These are phyloP conservation scores for Vitis labrusca DNA, from an alignment of 164 flowering plant genomes.

Conservation along the genomic window DNA sequence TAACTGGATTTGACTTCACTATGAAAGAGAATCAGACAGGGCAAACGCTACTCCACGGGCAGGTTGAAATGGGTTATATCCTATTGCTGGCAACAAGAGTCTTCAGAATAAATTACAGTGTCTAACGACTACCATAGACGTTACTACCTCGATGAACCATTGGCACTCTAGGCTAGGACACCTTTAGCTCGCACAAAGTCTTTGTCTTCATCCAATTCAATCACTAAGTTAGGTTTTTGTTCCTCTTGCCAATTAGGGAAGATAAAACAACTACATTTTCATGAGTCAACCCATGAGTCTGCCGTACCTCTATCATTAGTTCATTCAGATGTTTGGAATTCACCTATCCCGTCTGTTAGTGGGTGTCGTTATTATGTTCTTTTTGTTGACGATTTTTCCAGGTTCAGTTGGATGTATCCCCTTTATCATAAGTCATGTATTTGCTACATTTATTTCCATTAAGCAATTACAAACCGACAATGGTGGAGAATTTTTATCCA, in stretches of 20 bases:
- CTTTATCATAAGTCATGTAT: not conserved
- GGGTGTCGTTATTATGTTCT: not conserved
- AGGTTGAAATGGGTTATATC: not conserved
- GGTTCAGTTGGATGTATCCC: not conserved
- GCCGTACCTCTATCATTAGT: not conserved
- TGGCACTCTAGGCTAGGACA: not conserved
- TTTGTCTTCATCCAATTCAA: not conserved
- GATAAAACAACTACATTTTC: not conserved
- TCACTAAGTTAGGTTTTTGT: not conserved
- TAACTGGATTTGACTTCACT: not conserved
- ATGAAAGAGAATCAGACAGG: not conserved
- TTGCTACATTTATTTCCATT: not conserved
- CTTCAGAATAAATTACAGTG: not conserved
- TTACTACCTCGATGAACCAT: not conserved
- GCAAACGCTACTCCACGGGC: not conserved
- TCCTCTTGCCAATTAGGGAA: not conserved
- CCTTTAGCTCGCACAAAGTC: not conserved
- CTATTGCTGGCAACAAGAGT: not conserved
- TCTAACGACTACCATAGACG: not conserved
- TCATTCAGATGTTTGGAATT: not conserved
- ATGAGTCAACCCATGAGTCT: not conserved
- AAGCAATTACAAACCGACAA: not conserved
- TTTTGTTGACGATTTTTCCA: conserved; percentile 2
- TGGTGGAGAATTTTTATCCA: not conserved
- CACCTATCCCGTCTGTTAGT: not conserved